Percentiles rank a stretch among this genome's conserved stretches.
Evolutionary conservation across 2,329 filamentous ascomycete species (phyloP).

Genomic region (Aspergillus sergii): DNA sequence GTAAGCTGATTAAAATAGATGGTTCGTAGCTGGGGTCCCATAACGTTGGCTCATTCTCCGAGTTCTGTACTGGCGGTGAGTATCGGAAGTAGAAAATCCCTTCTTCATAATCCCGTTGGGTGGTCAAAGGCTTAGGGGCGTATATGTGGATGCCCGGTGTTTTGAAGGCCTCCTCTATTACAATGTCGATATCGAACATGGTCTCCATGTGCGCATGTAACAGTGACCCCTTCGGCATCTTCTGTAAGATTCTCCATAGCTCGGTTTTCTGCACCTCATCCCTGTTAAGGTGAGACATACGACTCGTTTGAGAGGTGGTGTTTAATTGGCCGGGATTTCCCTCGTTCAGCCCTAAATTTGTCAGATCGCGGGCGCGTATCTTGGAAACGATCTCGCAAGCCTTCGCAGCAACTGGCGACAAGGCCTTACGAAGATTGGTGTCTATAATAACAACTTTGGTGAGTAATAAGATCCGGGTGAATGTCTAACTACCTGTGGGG

Average conservation of each 20-base stretch:
- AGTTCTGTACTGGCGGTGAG: slow-evolving; percentile 50
- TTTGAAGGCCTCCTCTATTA: slow-evolving; percentile 70
- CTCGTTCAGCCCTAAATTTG: slow-evolving; percentile 79
- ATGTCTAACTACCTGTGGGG: background rate
- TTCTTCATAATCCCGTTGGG: slow-evolving; percentile 55
- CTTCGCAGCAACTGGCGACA: slow-evolving; percentile 76
- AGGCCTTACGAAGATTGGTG: slow-evolving; percentile 44
- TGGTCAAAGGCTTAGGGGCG: slow-evolving; percentile 60
- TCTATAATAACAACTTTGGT: slow-evolving; percentile 22
- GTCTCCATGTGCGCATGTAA: slow-evolving; percentile 84
- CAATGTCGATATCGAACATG: slow-evolving; percentile 84
- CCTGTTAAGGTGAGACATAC: slow-evolving; percentile 90
- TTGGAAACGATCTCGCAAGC: slow-evolving; percentile 79
- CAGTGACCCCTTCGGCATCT: slow-evolving; percentile 78
- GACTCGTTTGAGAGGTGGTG: slow-evolving; percentile 76
- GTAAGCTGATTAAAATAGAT: slow-evolving; percentile 60
- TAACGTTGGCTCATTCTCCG: slow-evolving; percentile 53
- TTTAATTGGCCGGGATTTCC: slow-evolving; percentile 63
- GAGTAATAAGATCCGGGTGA: slow-evolving; percentile 13
- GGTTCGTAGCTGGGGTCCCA: slow-evolving; percentile 69
- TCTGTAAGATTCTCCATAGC: slow-evolving; percentile 80
- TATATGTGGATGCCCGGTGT: slow-evolving; percentile 74
- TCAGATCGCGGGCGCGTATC: slow-evolving; percentile 77
- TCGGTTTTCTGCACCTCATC: slow-evolving; percentile 81
- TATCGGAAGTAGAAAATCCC: slow-evolving; percentile 66